Conservation (phyloP, 2,329 filamentous ascomycete species). For the Fusarium musae region DNA sequence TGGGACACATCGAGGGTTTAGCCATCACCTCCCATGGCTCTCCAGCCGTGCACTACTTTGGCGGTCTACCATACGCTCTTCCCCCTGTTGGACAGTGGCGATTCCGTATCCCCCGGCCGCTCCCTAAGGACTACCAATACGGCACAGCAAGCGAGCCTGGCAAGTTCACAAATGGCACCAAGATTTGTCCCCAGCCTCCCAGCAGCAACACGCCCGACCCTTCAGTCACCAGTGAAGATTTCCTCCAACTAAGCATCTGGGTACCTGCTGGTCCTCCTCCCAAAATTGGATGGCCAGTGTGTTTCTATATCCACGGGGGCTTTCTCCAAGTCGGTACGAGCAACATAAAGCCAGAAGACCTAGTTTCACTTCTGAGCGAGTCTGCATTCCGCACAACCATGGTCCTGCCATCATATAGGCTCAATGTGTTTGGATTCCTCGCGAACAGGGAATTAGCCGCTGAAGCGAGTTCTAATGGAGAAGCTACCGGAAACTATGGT, state of each 20-base stretch:
- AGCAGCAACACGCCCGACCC: not conserved
- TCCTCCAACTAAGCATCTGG: not conserved
- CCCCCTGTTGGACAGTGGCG: not conserved
- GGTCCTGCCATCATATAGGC: not conserved
- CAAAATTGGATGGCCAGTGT: not conserved
- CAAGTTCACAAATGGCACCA: not conserved
- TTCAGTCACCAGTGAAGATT: not conserved
- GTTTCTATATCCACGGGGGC: not conserved
- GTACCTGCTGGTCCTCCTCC: not conserved
- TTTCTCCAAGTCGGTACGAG: not conserved
- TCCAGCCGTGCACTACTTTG: not conserved
- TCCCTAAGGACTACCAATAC: not conserved
- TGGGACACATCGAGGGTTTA: not conserved
- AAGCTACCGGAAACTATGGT: not conserved
- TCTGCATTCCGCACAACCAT: not conserved
- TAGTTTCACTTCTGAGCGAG: not conserved
- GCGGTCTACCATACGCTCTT: not conserved
- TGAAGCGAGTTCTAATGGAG: not conserved
- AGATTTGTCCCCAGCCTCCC: not conserved
- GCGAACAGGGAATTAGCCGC: not conserved
- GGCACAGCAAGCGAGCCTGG: not conserved
- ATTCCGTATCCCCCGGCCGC: not conserved
- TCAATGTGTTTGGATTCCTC: not conserved
- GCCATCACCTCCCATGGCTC: not conserved
- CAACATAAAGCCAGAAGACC: not conserved